Evolutionary conservation across 2,329 filamentous ascomycete species (phyloP).

Genomic region (Dendrostoma leiphaemia): DNA sequence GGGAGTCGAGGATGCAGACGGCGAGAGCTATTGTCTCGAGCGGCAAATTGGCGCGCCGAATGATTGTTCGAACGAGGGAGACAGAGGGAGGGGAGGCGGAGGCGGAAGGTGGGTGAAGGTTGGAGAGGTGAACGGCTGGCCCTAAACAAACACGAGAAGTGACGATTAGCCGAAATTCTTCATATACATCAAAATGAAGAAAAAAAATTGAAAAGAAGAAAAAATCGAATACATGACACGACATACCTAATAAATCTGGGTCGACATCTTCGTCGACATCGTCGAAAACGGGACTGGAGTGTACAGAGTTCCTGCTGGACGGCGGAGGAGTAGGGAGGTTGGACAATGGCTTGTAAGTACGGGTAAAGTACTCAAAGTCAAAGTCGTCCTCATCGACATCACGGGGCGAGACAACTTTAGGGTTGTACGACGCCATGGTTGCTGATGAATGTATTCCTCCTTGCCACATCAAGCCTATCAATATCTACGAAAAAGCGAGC

Average conservation of each 20-base stretch:
- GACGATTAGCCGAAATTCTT: slow-evolving; percentile 19
- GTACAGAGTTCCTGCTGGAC: slow-evolving; percentile 45
- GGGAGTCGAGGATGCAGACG: slow-evolving; percentile 64
- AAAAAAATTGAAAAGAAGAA: background rate
- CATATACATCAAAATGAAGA: background rate
- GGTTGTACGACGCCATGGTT: slow-evolving; percentile 17
- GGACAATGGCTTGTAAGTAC: slow-evolving; percentile 64
- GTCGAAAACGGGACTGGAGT: slow-evolving; percentile 40
- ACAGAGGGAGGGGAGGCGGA: slow-evolving; percentile 59
- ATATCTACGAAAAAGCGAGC: slow-evolving; percentile 19
- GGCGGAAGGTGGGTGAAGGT: slow-evolving; percentile 62
- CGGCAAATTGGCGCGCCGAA: slow-evolving; percentile 55
- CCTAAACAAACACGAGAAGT: slow-evolving; percentile 38
- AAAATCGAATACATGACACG: slow-evolving; percentile 17
- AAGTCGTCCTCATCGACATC: slow-evolving; percentile 38
- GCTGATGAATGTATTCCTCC: slow-evolving; percentile 8
- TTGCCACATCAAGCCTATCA: slow-evolving; percentile 14
- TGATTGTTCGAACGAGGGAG: slow-evolving; percentile 57
- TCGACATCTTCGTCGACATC: slow-evolving; percentile 45
- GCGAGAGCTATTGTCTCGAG: slow-evolving; percentile 63
- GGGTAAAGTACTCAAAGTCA: slow-evolving; percentile 52
- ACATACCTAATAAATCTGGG: slow-evolving; percentile 39
- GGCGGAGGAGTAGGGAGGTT: slow-evolving; percentile 66
- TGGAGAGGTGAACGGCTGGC: slow-evolving; percentile 64
- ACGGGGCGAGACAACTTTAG: slow-evolving; percentile 13